phyloP scores from a whole-genome alignment of 2,329 filamentous ascomycete genomes.

The Fusarium devonianum region DNA sequence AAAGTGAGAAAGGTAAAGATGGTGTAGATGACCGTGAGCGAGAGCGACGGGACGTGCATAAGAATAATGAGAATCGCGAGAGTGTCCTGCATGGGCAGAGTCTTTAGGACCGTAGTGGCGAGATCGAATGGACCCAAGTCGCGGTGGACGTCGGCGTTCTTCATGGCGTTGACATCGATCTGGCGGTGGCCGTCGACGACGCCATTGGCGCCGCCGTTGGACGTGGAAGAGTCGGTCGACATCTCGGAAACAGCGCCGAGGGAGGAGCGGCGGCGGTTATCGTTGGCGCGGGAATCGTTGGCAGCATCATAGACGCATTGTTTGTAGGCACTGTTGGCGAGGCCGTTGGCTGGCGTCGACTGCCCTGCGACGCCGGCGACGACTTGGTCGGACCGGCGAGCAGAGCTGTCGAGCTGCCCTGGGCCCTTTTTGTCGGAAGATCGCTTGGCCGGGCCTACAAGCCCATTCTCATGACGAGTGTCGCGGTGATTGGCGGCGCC shows the following conservation, averaged over 20 bases:
- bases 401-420: constrained; percentile 52
- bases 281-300: constrained; percentile 51
- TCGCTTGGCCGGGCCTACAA: constrained; percentile 67
- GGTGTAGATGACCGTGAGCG: constrained; percentile 87
- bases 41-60: constrained; percentile 87
- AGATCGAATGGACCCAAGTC: constrained; percentile 77
- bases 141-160: constrained; percentile 72
- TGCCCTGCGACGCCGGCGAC: constrained; percentile 44
- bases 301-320: constrained; percentile 45
- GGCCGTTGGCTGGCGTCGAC: constrained; percentile 40
- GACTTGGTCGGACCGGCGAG: constrained; percentile 45
- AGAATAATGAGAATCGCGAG: constrained; percentile 96
- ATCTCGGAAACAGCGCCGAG: constrained; percentile 61
- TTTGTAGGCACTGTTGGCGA: constrained; percentile 48
- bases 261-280: constrained; percentile 57
- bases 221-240: constrained; percentile 61
- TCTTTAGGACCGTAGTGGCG: constrained; percentile 84
- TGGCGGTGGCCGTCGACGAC: constrained; percentile 62
- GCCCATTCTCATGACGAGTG: constrained; percentile 84
- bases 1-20: constrained; percentile 94
- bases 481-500: constrained; percentile 71
- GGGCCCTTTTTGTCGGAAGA: constrained; percentile 55
- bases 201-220: constrained; percentile 48
- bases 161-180: constrained; percentile 74
- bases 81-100: constrained; percentile 91